Percentiles rank a stretch among this genome's conserved stretches.
These are phyloP conservation scores for Uronychia setigera DNA, from an alignment of 73 alveolate species.

Conservation along the genomic window DNA sequence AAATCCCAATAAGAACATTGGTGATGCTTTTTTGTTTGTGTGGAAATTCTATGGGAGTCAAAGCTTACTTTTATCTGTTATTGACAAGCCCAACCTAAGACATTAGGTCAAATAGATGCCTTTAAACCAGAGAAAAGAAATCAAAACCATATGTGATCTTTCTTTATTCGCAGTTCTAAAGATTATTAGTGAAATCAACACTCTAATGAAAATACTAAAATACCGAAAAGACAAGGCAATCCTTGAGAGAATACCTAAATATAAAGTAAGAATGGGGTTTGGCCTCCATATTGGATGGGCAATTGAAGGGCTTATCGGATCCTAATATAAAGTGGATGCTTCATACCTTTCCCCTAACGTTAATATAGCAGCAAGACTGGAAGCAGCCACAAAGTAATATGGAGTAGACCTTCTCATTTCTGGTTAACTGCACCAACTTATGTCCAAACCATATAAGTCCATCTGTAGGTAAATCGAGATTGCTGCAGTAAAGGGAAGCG, in stretches of 20 bases:
- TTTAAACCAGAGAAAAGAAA: constrained; percentile 62
- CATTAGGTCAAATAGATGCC: constrained; percentile 35
- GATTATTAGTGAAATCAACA: constrained; percentile 59
- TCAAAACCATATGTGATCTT: constrained; percentile 59
- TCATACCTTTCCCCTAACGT: constrained; percentile 88
- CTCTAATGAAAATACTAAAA: constrained; percentile 35
- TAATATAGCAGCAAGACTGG: constrained; percentile 81
- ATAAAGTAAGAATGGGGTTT: constrained; percentile 83
- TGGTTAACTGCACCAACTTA: constrained; percentile 64
- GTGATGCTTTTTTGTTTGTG: constrained; percentile 96
- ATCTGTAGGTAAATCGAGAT: constrained; percentile 72
- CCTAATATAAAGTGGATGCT: constrained; percentile 81
- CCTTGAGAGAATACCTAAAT: constrained; percentile 33
- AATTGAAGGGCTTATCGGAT: constrained; percentile 88
- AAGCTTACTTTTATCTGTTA: neutral
- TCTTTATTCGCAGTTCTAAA: constrained; percentile 66
- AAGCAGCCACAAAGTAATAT: constrained; percentile 83
- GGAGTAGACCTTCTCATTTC: constrained; percentile 76
- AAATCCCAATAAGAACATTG: constrained; percentile 98
- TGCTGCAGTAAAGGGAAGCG: constrained; percentile 78
- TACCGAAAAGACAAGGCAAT: constrained; percentile 33
- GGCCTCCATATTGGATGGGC: constrained; percentile 93
- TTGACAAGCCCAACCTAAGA: constrained; percentile 26
- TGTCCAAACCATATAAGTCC: constrained; percentile 63
- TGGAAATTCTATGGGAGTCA: constrained; percentile 64